These are phyloP conservation scores for Sugiyamaella novakii DNA, from an alignment of 1,139 yeast species.

Conservation along the genomic window DNA sequence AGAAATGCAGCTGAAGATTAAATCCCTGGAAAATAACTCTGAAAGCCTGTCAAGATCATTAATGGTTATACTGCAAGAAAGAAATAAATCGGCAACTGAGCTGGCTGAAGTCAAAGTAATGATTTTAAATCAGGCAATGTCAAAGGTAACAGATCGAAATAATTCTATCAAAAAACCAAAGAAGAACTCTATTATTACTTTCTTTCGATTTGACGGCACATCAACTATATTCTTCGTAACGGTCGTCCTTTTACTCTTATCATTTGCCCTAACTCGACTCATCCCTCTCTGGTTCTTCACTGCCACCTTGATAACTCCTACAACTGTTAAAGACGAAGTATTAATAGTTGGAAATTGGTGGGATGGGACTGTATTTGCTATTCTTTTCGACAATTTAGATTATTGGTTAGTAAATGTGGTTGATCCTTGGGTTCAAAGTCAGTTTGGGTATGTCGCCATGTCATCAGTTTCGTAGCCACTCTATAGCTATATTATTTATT, in stretches of 20 bases:
- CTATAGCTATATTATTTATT: constrained; percentile 2
- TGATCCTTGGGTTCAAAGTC: constrained; percentile 13
- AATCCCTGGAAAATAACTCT: neutral
- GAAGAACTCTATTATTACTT: neutral
- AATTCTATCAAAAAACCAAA: neutral
- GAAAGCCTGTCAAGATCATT: constrained; percentile 1
- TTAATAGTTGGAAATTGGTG: constrained; percentile 10
- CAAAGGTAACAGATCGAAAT: neutral
- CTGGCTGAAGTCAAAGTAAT: constrained; percentile 3
- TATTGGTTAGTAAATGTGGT: constrained; percentile 1
- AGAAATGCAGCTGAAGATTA: constrained; percentile 9
- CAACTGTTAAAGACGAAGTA: neutral
- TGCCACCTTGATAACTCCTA: neutral
- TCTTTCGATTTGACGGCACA: too few species aligned
- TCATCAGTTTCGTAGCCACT: constrained; percentile 10
- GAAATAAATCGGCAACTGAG: constrained; percentile 10
- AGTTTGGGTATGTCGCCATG: constrained; percentile 3
- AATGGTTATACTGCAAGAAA: constrained; percentile 4
- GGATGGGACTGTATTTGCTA: constrained; percentile 8
- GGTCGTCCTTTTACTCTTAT: neutral
- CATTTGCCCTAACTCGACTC: neutral
- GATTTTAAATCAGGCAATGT: constrained; percentile 7
- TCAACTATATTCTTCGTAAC: neutral
- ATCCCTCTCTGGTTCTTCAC: constrained; percentile 1
- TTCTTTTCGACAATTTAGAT: constrained; percentile 2